Evolutionary conservation across 2,329 filamentous ascomycete genomes (phyloP).

Genomic region (Trichoderma polysporum): DNA sequence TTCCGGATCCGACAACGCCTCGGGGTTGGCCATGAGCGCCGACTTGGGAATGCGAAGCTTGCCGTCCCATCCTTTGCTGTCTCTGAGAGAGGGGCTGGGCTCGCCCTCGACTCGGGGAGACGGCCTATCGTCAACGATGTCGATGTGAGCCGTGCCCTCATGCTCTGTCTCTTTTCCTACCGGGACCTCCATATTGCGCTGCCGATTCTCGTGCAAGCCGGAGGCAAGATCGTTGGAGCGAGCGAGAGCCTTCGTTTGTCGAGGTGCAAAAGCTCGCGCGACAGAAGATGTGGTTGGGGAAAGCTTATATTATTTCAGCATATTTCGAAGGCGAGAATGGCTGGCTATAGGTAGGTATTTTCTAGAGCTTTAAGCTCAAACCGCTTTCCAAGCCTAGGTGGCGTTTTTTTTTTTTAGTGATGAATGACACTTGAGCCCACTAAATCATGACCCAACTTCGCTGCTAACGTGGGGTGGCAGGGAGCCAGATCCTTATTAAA

Average conservation of each 20-base stretch:
- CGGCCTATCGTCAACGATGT: constrained; percentile 46
- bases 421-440: constrained; percentile 7
- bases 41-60: constrained; percentile 71
- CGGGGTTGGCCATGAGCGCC: constrained; percentile 67
- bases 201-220: not conserved
- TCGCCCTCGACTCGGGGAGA: constrained; percentile 43
- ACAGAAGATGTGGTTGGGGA: not conserved
- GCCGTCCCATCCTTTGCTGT: constrained; percentile 77
- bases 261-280: not conserved
- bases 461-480: constrained; percentile 14
- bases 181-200: constrained; percentile 42
- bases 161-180: constrained; percentile 40
- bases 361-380: not conserved
- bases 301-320: not conserved
- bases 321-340: not conserved
- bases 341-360: not conserved
- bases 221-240: not conserved
- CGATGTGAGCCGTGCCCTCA: constrained; percentile 47
- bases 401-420: constrained; percentile 15
- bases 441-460: constrained; percentile 1
- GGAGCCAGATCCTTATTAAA: not conserved
- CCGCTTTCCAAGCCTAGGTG: not conserved
- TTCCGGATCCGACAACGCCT: constrained; percentile 80
- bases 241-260: not conserved
- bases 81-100: constrained; percentile 49